phyloP scores from a whole-genome alignment of 805 yeast species.

The Metschnikowia reukaufii region DNA sequence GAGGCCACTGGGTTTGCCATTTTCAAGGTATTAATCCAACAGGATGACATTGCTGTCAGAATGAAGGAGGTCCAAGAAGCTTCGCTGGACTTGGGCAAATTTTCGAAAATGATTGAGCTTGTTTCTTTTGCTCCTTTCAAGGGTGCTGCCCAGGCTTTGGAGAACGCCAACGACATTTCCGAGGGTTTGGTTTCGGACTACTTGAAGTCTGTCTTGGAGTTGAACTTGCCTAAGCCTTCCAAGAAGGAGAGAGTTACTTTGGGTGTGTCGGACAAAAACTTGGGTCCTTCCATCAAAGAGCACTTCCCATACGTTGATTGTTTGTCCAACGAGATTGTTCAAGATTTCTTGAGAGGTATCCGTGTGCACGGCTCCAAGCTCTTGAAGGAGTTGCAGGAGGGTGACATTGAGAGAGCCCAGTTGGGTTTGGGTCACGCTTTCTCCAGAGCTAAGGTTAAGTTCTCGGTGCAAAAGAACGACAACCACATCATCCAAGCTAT shows the following conservation, averaged over 20 bases:
- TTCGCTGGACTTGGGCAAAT: constrained; percentile 76
- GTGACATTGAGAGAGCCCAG: constrained; percentile 97
- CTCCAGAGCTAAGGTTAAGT: constrained; percentile 98
- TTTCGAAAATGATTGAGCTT: constrained; percentile 89
- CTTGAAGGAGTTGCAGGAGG: constrained; percentile 86
- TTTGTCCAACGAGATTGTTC: constrained; percentile 86
- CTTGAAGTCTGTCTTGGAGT: constrained; percentile 83
- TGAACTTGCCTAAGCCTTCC: constrained; percentile 81
- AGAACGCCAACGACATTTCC: constrained; percentile 95
- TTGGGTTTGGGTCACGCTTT: constrained; percentile 98
- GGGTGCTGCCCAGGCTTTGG: constrained; percentile 99
- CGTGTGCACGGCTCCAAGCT: constrained; percentile 87
- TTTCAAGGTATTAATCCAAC: constrained; percentile 90
- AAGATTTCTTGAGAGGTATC: constrained; percentile 92
- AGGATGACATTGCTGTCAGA: constrained; percentile 90
- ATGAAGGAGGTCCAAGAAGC: constrained; percentile 93
- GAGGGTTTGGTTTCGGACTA: constrained; percentile 96
- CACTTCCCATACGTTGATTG: constrained; percentile 85
- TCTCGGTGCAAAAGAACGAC: constrained; percentile 96
- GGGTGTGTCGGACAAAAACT: constrained; percentile 91
- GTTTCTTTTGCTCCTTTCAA: constrained; percentile 97
- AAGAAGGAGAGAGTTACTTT: constrained; percentile 65
- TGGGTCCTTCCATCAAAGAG: constrained; percentile 97
- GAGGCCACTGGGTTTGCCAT: constrained; percentile 98
- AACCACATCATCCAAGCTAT: constrained; percentile 99